Percentiles rank a stretch among this genome's conserved stretches.
Conservation (phyloP, 2,329 filamentous ascomycete species). For the Acarospora socialis region DNA sequence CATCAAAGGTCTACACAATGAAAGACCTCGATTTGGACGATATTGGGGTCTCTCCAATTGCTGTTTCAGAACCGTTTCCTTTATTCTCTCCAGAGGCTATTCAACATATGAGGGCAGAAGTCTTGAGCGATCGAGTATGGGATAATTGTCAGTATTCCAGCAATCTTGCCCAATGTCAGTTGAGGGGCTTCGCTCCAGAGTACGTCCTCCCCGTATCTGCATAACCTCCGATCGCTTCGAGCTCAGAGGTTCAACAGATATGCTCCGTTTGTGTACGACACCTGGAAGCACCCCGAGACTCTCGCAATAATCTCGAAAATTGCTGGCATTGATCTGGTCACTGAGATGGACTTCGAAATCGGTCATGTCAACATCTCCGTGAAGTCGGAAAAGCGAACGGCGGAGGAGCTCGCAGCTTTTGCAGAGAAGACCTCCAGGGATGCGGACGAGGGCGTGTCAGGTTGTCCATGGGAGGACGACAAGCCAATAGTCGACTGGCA, state of each 20-base stretch:
- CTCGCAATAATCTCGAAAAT: conserved; percentile 36
- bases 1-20: conserved; percentile 43
- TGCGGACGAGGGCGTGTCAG: conserved; percentile 29
- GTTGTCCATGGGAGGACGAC: conserved; percentile 32
- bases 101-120: conserved; percentile 46
- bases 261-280: conserved; percentile 50
- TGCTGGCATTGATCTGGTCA: conserved; percentile 41
- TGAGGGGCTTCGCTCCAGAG: conserved; percentile 42
- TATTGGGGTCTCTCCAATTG: conserved; percentile 46
- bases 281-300: conserved; percentile 41
- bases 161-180: conserved; percentile 42
- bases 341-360: conserved; percentile 41
- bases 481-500: conserved; percentile 49
- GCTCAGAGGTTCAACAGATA: conserved; percentile 26
- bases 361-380: conserved; percentile 42
- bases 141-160: conserved; percentile 44
- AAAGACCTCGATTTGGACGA: conserved; percentile 44
- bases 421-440: conserved; percentile 25
- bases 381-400: conserved; percentile 34
- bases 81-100: conserved; percentile 50
- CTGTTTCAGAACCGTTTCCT: conserved; percentile 50
- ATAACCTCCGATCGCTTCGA: background rate
- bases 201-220: conserved; percentile 26
- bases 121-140: conserved; percentile 43
- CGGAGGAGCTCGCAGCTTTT: conserved; percentile 28